Conservation (phyloP, 2,329 filamentous ascomycete genomes). For the Blastomyces silverae region DNA sequence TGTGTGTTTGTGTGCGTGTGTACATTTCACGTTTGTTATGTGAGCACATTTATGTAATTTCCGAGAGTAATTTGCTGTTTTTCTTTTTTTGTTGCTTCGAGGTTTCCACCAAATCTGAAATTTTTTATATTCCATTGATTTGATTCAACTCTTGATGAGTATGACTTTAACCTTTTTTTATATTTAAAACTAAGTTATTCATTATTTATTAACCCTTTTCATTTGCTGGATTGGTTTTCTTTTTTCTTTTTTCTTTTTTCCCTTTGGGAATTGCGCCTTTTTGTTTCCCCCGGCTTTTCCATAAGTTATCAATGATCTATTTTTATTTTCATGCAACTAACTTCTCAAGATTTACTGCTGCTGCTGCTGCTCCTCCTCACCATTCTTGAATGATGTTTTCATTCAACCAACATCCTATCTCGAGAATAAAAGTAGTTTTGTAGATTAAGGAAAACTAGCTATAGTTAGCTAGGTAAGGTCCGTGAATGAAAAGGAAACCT, state of each 20-base stretch:
- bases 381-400: too few species aligned
- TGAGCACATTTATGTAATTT: slow-evolving; percentile 10
- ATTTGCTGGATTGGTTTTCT: neutral
- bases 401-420: too few species aligned
- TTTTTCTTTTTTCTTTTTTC: neutral
- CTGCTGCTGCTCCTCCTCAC: too few species aligned
- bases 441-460: too few species aligned
- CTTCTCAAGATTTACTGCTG: too few species aligned
- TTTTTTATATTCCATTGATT: neutral
- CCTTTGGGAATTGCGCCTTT: too few species aligned
- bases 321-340: neutral
- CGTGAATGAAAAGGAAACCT: too few species aligned
- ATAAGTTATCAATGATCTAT: neutral
- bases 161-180: neutral
- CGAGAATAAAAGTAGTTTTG: too few species aligned
- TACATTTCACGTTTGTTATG: slow-evolving; percentile 9
- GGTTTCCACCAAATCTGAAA: neutral
- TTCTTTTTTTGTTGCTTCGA: neutral
- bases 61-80: neutral
- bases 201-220: neutral
- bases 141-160: neutral
- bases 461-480: too few species aligned
- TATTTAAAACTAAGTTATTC: too few species aligned
- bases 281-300: neutral
- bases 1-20: neutral